Evolutionary conservation across 176 grass and related monocot species (phyloP).

Genomic region (Bromus sterilis): DNA sequence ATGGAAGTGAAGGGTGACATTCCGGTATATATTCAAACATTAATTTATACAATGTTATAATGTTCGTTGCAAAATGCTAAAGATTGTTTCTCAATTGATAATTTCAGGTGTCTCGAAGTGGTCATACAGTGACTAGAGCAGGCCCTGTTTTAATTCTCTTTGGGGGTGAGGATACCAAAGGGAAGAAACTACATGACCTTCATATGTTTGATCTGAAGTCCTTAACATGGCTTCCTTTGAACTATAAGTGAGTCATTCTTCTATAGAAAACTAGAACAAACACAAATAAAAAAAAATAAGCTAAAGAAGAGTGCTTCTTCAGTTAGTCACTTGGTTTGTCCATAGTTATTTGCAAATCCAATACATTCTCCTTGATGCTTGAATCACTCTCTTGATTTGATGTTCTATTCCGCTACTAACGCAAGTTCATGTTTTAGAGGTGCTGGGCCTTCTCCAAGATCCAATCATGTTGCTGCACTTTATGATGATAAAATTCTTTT

Average conservation of each 20-base stretch:
- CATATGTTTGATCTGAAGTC: constrained; percentile 98
- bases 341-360: background rate
- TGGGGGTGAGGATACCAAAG: constrained; percentile 80
- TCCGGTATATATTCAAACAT: constrained; percentile 54
- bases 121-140: constrained; percentile 82
- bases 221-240: constrained; percentile 94
- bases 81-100: constrained; percentile 2
- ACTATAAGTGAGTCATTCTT: constrained; percentile 76
- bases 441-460: constrained; percentile 85
- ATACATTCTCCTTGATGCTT: background rate
- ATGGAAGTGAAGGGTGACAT: constrained; percentile 90
- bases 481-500: constrained; percentile 85
- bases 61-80: constrained; percentile 4
- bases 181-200: constrained; percentile 95
- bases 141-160: constrained; percentile 88
- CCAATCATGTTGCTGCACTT: constrained; percentile 79
- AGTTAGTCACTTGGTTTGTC: background rate
- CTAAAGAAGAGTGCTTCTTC: constrained; percentile 10
- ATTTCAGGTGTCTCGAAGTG: constrained; percentile 78
- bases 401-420: constrained; percentile 18
- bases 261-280: constrained; percentile 4
- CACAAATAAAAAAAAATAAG: background rate
- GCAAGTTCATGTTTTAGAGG: constrained; percentile 56
- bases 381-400: background rate
- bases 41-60: background rate